Conservation (phyloP, 1,284 basidiomycete genomes). For the Ustilago sp. region DNA sequence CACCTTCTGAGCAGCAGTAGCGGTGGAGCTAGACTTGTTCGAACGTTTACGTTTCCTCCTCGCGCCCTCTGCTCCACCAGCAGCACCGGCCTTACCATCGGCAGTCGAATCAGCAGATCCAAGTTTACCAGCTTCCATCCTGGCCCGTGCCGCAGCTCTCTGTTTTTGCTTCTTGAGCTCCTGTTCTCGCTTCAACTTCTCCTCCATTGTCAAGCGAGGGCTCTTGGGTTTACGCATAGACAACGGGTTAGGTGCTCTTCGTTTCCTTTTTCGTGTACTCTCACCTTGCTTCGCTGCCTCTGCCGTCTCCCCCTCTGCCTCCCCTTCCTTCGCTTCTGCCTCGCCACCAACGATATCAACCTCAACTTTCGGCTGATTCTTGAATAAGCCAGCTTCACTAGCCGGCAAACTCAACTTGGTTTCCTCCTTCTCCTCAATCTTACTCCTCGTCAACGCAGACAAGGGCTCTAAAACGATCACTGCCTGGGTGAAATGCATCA, state of each 20-base stretch:
- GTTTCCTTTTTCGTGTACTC: conserved; percentile 19
- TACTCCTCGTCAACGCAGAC: conserved; percentile 55
- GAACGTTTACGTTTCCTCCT: conserved; percentile 26
- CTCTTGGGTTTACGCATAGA: conserved; percentile 82
- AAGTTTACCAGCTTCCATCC: conserved; percentile 23
- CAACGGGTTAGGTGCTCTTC: conserved; percentile 89
- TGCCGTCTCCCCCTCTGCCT: not conserved
- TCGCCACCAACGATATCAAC: conserved; percentile 46
- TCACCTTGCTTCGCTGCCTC: conserved; percentile 1
- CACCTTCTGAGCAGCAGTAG: not conserved
- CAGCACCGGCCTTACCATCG: not conserved
- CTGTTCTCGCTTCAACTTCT: conserved; percentile 38
- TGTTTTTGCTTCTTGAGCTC: conserved; percentile 72
- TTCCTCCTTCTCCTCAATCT: conserved; percentile 54
- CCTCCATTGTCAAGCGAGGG: conserved; percentile 38
- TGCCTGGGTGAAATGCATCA: conserved; percentile 65
- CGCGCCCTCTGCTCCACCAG: not conserved
- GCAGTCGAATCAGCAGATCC: not conserved
- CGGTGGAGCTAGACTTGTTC: not conserved
- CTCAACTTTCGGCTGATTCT: conserved; percentile 14
- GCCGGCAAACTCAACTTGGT: conserved; percentile 48
- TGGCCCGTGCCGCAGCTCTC: conserved; percentile 20
- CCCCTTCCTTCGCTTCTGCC: conserved; percentile 66
- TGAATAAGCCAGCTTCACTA: conserved; percentile 32
- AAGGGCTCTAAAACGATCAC: conserved; percentile 68